Base-by-base conservation (phyloP, 2,329 filamentous ascomycete genomes). In the Colletotrichum sublineola region DNA sequence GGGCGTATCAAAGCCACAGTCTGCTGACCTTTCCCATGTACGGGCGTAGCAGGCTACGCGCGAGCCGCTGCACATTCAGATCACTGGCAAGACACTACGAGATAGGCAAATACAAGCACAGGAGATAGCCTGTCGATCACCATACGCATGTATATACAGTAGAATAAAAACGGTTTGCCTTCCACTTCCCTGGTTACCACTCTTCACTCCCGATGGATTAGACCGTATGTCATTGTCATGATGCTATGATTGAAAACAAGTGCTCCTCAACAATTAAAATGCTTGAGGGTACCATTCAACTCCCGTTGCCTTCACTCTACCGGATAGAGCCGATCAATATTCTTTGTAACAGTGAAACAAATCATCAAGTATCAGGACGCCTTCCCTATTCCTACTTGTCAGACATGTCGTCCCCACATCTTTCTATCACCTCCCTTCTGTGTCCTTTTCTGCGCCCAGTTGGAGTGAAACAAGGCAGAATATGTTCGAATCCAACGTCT, bases 291-390 rank as follows among this genome's bases (percentile, higher is more conserved):
- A 29, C 62, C 50, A 38, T 64, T 38, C 40, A 65, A 65, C 63
- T 65, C 63, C 52, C 31, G 24, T 57, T 20, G 20, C 33, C 55
- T 40, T n/a, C 55, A 15, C 29, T 50, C 62, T 44, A 44, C 48
- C 18, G 33, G 24, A 55, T 52, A 63, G 50, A 40, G 36, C 48
- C 33, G 40, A 48, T 29, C 61, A 14, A 24, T 15, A 52, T 31
- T 63, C 46, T 46, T 31, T 33, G n/a, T 46, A 29, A 18, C 15
- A 29, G 24, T 33, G 36, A 44, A 18, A 55, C 24, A 53, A 55
- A 64, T 64, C 62, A 64, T 60, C 58, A 48, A 33, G 24, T 38
- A 29, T 15, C 63, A 46, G 29, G 52, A 57, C 52, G 52, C 63
- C 52, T 57, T 48, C 29, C 40, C 52, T 36, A 24, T 62, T 40